These are phyloP conservation scores for Globisporangium uncinulatum DNA, from an alignment of 352 stramenopile genomes.

Conservation along the genomic window DNA sequence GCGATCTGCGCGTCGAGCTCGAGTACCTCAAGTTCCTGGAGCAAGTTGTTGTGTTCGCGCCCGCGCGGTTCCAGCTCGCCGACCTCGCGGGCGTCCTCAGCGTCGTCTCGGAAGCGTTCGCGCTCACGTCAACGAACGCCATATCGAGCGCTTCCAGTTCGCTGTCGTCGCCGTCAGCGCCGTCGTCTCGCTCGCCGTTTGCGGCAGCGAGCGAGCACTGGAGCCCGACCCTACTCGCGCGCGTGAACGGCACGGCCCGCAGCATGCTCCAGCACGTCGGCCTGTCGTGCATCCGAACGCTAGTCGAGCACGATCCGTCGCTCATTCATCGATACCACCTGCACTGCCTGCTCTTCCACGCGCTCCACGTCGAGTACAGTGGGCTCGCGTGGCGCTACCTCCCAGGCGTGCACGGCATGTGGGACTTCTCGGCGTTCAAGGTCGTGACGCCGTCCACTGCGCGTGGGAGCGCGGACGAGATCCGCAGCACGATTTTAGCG, in stretches of 20 bases:
- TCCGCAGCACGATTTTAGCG: slow-evolving; percentile 54
- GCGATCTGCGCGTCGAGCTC: slow-evolving; percentile 64
- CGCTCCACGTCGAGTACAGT: slow-evolving; percentile 67
- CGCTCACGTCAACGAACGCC: slow-evolving; percentile 1
- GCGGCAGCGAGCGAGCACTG: slow-evolving; percentile 17
- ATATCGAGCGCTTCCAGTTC: neutral
- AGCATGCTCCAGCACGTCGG: slow-evolving; percentile 66
- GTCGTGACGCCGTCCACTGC: slow-evolving; percentile 19
- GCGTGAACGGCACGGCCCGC: slow-evolving; percentile 48
- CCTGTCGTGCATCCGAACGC: slow-evolving; percentile 69
- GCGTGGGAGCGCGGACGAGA: slow-evolving; percentile 29
- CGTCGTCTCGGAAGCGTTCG: slow-evolving; percentile 43
- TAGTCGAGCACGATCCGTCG: slow-evolving; percentile 67
- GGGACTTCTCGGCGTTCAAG: slow-evolving; percentile 50
- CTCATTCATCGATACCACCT: slow-evolving; percentile 58
- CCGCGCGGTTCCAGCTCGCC: slow-evolving; percentile 39
- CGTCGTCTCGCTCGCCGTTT: slow-evolving; percentile 15
- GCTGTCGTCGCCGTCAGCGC: slow-evolving; percentile 12
- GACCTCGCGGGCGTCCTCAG: slow-evolving; percentile 61
- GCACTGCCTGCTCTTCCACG: slow-evolving; percentile 70
- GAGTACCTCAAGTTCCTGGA: slow-evolving; percentile 80
- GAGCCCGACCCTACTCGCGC: slow-evolving; percentile 32
- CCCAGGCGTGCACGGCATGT: slow-evolving; percentile 63
- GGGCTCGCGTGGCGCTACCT: slow-evolving; percentile 55
- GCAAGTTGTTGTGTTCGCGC: slow-evolving; percentile 80